A percentile compares a stretch with the other conserved stretches of the same genome.
These are phyloP conservation scores for Ascochyta rabiei DNA, from an alignment of 2,329 filamentous ascomycete species.

Conservation along the genomic window DNA sequence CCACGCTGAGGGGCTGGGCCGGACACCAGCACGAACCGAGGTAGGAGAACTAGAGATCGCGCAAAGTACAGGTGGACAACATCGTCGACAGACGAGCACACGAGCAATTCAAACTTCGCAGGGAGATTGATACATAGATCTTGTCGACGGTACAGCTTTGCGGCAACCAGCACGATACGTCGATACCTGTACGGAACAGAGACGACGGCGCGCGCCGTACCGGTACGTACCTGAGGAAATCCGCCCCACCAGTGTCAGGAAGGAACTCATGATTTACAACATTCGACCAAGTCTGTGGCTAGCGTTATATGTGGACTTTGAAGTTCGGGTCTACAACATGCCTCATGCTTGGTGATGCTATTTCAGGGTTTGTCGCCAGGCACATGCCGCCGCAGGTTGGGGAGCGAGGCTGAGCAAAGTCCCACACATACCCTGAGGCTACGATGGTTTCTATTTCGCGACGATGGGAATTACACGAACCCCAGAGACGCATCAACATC, in stretches of 20 bases:
- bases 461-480: background rate
- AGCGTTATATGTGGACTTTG: background rate
- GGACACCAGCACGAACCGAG: background rate
- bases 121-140: background rate
- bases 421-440: constrained; percentile 11
- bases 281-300: background rate
- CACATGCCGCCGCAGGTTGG: constrained; percentile 9
- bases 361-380: constrained; percentile 10
- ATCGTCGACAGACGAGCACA: background rate
- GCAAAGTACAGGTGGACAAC: background rate
- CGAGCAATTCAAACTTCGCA: background rate
- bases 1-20: background rate
- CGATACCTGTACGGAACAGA: background rate
- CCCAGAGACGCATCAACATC: constrained; percentile 1
- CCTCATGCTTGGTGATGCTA: constrained; percentile 12
- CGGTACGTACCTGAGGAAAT: background rate
- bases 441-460: constrained; percentile 13
- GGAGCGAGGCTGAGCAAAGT: constrained; percentile 16
- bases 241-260: background rate
- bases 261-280: background rate
- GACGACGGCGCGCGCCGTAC: background rate
- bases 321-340: background rate
- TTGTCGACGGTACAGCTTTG: background rate
- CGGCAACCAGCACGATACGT: background rate
- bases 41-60: background rate